These are phyloP conservation scores for Diaporthe amygdali DNA, from an alignment of 2,329 filamentous ascomycete species.

Conservation along the genomic window DNA sequence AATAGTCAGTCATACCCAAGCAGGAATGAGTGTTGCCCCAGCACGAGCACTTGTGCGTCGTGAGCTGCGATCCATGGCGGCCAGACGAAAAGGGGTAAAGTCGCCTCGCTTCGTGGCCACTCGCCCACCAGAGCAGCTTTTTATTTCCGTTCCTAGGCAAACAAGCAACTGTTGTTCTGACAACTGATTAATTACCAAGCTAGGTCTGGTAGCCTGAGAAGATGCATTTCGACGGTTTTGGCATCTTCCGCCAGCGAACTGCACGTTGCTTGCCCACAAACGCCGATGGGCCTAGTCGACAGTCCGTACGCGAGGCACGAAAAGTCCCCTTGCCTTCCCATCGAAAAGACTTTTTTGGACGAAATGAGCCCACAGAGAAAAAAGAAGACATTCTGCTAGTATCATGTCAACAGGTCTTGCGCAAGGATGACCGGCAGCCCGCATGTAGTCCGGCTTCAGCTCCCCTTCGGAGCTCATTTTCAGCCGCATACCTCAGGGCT, in stretches of 20 bases:
- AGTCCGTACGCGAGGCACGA: too few species aligned
- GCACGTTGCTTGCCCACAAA: too few species aligned
- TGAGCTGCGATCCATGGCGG: background rate
- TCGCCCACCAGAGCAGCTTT: background rate
- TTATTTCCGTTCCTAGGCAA: background rate
- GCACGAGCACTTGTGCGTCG: background rate
- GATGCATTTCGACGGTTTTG: too few species aligned
- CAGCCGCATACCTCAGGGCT: conserved; percentile 18
- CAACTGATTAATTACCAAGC: background rate
- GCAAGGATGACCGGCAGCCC: background rate
- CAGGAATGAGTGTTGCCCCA: background rate
- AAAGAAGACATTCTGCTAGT: background rate
- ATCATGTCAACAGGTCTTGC: background rate
- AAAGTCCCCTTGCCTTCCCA: background rate
- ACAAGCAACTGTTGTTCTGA: background rate
- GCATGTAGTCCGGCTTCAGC: background rate
- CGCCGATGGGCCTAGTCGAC: background rate
- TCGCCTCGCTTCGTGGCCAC: background rate
- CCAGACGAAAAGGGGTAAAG: background rate
- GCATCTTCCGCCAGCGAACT: background rate
- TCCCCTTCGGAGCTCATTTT: background rate
- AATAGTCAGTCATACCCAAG: background rate
- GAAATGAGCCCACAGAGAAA: too few species aligned
- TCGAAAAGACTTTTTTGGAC: too few species aligned
- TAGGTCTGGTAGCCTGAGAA: background rate